A percentile compares a stretch with the other conserved stretches of the same genome.
Conservation (phyloP, 2,329 filamentous ascomycete genomes). For the Cryphonectria nitschkei region DNA sequence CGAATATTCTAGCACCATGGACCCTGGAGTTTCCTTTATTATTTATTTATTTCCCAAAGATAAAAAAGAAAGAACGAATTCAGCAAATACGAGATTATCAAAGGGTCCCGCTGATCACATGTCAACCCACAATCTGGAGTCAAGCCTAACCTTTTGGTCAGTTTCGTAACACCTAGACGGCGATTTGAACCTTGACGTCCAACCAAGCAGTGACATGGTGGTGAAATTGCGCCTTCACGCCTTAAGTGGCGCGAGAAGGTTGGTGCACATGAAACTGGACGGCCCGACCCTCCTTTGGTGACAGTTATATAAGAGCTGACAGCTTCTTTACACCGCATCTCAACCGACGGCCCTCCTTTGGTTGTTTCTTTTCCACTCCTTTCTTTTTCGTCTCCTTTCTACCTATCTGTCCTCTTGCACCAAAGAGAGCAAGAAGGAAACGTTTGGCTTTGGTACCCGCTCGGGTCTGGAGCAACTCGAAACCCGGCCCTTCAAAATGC, state of each 20-base stretch:
- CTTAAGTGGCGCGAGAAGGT: not conserved
- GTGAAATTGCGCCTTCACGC: not conserved
- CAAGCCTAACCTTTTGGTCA: not conserved
- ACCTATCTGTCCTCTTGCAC: not conserved
- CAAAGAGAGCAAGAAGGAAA: no score
- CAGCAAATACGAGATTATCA: no score
- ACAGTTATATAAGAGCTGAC: not conserved
- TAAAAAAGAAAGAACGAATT: no score
- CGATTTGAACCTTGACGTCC: not conserved
- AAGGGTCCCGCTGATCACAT: not conserved
- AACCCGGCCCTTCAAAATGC: not conserved
- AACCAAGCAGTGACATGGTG: not conserved
- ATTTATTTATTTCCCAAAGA: no score
- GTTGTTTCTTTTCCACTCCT: not conserved
- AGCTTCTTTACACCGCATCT: not conserved
- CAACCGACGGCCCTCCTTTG: not conserved
- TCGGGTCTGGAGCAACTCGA: slow-evolving; percentile 8
- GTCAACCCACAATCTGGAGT: not conserved
- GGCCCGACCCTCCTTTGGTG: not conserved
- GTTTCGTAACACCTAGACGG: not conserved
- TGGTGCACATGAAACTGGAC: not conserved
- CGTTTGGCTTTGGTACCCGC: not conserved
- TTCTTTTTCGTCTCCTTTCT: not conserved
- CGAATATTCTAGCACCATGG: no score
- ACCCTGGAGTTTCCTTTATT: no score